Evolutionary conservation across 2,329 filamentous ascomycete species (phyloP).

Genomic region (Rhinocladiella mackenziei): DNA sequence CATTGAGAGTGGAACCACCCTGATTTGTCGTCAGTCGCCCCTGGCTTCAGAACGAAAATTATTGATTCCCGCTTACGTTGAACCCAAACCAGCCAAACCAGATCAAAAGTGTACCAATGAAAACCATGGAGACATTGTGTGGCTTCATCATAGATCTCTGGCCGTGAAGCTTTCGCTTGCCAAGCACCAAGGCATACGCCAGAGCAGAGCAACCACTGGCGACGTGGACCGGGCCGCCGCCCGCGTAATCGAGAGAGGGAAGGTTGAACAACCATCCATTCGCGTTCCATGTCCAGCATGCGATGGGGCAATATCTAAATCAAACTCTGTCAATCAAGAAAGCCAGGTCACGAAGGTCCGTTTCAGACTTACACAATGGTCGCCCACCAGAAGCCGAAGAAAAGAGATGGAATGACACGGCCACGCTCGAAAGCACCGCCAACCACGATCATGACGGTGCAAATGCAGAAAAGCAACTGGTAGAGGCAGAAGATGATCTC

Average conservation of each 20-base stretch:
- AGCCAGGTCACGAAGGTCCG: too few relatives aligned
- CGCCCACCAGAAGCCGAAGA: constrained; percentile 68
- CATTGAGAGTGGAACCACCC: constrained; percentile 53
- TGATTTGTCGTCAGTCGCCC: constrained; percentile 11
- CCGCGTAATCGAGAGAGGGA: constrained; percentile 68
- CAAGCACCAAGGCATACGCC: constrained; percentile 68
- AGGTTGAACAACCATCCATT: constrained; percentile 67
- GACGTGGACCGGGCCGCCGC: constrained; percentile 71
- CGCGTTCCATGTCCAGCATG: constrained; percentile 72
- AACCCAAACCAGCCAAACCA: constrained; percentile 55
- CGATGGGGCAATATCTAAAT: constrained; percentile 49
- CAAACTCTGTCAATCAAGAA: too few relatives aligned
- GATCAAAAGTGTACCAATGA: constrained; percentile 59
- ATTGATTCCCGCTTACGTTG: constrained; percentile 37
- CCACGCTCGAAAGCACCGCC: constrained; percentile 61
- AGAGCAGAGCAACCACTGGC: constrained; percentile 66
- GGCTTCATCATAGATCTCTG: constrained; percentile 52
- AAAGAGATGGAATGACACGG: constrained; percentile 58
- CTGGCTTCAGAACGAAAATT: not conserved
- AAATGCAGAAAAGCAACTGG: constrained; percentile 57
- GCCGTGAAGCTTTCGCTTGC: constrained; percentile 58
- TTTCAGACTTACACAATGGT: constrained; percentile 60
- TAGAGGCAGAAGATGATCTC: constrained; percentile 65
- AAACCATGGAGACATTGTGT: constrained; percentile 69
- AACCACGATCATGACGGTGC: constrained; percentile 57